Percentiles rank a stretch among this genome's conserved stretches.
These are phyloP conservation scores for Colletotrichum shisoi DNA, from an alignment of 2,329 filamentous ascomycete species.

Conservation along the genomic window DNA sequence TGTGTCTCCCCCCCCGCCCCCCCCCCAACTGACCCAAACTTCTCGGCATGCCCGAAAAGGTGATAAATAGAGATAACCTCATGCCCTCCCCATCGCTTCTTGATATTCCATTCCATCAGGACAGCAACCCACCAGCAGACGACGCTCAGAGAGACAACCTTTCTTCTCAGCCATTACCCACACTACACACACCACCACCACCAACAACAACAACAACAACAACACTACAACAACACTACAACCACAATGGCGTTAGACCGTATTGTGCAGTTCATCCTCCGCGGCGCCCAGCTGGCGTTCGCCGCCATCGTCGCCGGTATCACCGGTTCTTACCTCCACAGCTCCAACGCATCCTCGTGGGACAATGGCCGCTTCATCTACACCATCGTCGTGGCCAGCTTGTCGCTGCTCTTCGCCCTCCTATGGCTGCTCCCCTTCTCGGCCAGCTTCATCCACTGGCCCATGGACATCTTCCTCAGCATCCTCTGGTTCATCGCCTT, in stretches of 20 bases:
- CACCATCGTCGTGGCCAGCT: slow-evolving; percentile 72
- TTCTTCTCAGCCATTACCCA: slow-evolving; percentile 11
- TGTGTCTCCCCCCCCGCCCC: slow-evolving; percentile 19
- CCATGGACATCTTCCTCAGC: slow-evolving; percentile 73
- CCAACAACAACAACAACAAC: no score
- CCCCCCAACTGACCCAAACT: background rate
- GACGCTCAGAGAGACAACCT: slow-evolving; percentile 8
- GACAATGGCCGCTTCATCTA: slow-evolving; percentile 75
- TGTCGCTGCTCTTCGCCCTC: slow-evolving; percentile 73
- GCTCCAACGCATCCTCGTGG: slow-evolving; percentile 59
- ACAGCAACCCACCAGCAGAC: slow-evolving; percentile 19
- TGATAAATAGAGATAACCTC: slow-evolving; percentile 36
- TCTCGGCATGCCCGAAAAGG: slow-evolving; percentile 6
- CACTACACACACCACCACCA: background rate
- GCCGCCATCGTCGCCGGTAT: slow-evolving; percentile 76
- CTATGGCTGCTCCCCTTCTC: slow-evolving; percentile 78
- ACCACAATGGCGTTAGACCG: slow-evolving; percentile 52
- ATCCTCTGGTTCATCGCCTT: slow-evolving; percentile 75
- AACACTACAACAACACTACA: background rate
- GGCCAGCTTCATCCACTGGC: slow-evolving; percentile 72
- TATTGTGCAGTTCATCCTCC: slow-evolving; percentile 52
- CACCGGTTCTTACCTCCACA: slow-evolving; percentile 70
- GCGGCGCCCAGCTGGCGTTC: slow-evolving; percentile 67
- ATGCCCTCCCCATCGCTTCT: background rate
- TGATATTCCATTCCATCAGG: background rate